Conservation (phyloP, 169 alveolate genomes). For the Cyclospora cayetanensis region DNA sequence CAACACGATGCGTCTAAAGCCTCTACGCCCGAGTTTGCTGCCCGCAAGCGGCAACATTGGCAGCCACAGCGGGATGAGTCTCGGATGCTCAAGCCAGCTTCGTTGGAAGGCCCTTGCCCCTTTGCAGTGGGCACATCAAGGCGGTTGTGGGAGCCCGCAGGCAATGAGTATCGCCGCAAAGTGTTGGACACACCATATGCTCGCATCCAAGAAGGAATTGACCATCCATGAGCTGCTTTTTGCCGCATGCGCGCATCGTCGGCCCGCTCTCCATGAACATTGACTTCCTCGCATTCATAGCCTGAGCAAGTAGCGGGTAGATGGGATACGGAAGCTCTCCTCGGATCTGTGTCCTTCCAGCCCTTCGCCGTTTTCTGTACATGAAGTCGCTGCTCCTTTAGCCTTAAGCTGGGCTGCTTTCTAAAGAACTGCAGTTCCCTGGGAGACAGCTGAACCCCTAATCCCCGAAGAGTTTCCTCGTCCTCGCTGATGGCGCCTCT, state of each 20-base stretch:
- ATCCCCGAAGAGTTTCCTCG: constrained; percentile 15
- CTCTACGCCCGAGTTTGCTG: neutral
- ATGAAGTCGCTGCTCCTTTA: neutral
- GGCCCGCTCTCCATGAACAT: too few species aligned
- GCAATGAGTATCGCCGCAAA: too few species aligned
- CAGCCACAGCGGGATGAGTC: constrained; percentile 43
- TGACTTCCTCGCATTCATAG: too few species aligned
- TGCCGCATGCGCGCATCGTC: neutral
- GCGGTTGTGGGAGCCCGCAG: too few species aligned
- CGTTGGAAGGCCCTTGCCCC: too few species aligned
- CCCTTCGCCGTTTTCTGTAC: too few species aligned
- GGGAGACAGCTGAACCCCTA: constrained; percentile 21
- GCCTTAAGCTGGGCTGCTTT: neutral
- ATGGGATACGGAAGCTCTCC: too few species aligned
- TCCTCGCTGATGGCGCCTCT: neutral
- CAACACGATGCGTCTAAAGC: neutral
- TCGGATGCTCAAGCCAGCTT: too few species aligned
- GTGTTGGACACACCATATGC: constrained; percentile 27
- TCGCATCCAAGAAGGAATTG: constrained; percentile 41
- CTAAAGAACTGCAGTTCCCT: constrained; percentile 17
- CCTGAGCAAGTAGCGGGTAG: too few species aligned
- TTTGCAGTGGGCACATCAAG: too few species aligned
- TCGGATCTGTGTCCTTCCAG: too few species aligned
- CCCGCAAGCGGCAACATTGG: constrained; percentile 49
- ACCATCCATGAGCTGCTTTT: neutral